These are phyloP conservation scores for Nakaseomyces bracarensis DNA, from an alignment of 1,139 yeast species.

Conservation along the genomic window DNA sequence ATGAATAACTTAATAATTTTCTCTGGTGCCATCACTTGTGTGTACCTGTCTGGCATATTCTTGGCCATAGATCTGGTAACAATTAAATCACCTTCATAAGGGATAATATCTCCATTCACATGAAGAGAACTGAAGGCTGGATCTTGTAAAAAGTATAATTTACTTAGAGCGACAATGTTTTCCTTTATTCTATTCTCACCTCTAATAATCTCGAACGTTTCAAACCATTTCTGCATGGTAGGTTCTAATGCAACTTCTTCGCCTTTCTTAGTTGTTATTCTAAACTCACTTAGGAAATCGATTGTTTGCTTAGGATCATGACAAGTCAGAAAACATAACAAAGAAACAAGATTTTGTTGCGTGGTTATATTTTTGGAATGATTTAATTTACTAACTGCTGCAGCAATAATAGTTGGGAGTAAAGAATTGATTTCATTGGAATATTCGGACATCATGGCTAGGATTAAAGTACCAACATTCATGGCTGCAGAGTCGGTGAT, in stretches of 20 bases:
- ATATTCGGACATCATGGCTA: constrained; percentile 57
- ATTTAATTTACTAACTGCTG: constrained; percentile 59
- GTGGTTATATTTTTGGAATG: constrained; percentile 63
- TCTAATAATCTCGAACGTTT: constrained; percentile 68
- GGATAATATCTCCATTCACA: constrained; percentile 74
- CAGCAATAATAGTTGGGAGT: constrained; percentile 55
- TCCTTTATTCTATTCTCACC: constrained; percentile 69
- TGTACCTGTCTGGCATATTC: constrained; percentile 52
- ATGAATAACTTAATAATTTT: constrained; percentile 67
- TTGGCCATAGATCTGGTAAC: constrained; percentile 80
- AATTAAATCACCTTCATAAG: constrained; percentile 50
- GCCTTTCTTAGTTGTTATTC: constrained; percentile 25
- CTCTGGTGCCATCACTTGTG: constrained; percentile 58
- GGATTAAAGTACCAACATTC: constrained; percentile 61
- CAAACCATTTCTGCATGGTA: constrained; percentile 71
- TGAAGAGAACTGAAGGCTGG: constrained; percentile 41
- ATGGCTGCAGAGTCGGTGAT: constrained; percentile 74
- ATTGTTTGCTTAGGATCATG: constrained; percentile 55
- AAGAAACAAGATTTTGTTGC: constrained; percentile 65
- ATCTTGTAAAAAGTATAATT: constrained; percentile 54
- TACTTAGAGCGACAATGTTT: constrained; percentile 63
- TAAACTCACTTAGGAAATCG: constrained; percentile 45
- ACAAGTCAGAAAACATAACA: constrained; percentile 64
- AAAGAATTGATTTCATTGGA: constrained; percentile 40
- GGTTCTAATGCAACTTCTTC: constrained; percentile 37